Evolutionary conservation across 306 rosid genomes (phyloP).

Genomic region (Hippophae rhamnoides): DNA sequence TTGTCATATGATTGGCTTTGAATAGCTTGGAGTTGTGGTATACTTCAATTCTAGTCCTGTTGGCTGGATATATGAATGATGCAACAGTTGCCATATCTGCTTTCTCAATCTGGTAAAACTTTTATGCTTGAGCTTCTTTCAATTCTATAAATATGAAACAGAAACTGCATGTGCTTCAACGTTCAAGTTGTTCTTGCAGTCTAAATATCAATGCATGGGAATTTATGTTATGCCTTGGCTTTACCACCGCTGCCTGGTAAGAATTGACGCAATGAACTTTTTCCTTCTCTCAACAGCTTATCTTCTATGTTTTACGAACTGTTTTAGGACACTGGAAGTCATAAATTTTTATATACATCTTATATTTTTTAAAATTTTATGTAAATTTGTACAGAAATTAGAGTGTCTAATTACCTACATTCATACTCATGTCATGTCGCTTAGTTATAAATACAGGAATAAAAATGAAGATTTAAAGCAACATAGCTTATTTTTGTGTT

Average conservation of each 20-base stretch:
- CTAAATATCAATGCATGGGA: constrained; percentile 51
- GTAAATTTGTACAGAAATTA: too few species aligned
- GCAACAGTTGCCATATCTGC: constrained; percentile 51
- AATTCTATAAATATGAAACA: neutral
- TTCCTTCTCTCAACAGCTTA: neutral
- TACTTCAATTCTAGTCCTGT: constrained; percentile 41
- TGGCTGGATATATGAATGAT: constrained; percentile 46
- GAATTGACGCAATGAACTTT: neutral
- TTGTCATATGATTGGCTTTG: neutral
- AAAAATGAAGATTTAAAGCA: neutral
- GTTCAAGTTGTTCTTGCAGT: constrained; percentile 18
- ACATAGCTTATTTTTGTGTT: neutral
- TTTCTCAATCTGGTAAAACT: constrained; percentile 43
- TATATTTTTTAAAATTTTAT: too few species aligned
- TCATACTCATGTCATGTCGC: too few species aligned
- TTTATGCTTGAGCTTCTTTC: neutral
- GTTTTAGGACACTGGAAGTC: too few species aligned
- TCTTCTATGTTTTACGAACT: too few species aligned
- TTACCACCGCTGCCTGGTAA: constrained; percentile 52
- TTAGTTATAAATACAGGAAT: too few species aligned
- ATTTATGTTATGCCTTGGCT: constrained; percentile 56
- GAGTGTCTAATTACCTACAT: too few species aligned
- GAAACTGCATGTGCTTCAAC: neutral
- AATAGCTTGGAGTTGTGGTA: constrained; percentile 59
- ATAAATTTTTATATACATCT: too few species aligned